Conservation (phyloP, 176 grass and related monocot species). For the Themeda triandra region DNA sequence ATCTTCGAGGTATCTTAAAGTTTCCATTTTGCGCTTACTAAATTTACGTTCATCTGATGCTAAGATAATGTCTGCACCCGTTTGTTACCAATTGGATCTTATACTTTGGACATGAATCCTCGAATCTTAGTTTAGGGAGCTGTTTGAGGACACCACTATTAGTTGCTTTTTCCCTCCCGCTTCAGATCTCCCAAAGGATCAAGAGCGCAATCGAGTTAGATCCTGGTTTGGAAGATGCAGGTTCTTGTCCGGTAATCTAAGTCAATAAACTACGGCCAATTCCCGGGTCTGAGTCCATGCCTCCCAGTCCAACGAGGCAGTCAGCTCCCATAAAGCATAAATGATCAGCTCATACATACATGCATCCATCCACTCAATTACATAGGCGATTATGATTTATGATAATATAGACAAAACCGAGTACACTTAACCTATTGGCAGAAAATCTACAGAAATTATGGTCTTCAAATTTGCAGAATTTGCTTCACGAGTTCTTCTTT, state of each 20-base stretch:
- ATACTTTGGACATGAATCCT: too few species aligned
- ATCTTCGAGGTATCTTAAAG: conserved; percentile 71
- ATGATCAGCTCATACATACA: background rate
- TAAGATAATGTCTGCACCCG: background rate
- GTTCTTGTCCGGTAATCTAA: too few species aligned
- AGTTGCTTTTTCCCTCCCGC: too few species aligned
- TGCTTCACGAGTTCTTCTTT: conserved; percentile 56
- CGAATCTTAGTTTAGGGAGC: too few species aligned
- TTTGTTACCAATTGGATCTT: background rate
- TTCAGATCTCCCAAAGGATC: too few species aligned
- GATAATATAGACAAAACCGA: background rate
- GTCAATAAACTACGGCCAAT: too few species aligned
- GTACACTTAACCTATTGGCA: background rate
- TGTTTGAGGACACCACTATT: too few species aligned
- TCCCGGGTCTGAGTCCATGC: too few species aligned
- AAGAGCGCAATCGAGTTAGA: too few species aligned
- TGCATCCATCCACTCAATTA: background rate
- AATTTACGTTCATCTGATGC: background rate
- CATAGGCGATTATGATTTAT: background rate
- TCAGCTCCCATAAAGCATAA: background rate
- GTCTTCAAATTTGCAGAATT: background rate
- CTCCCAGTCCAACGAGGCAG: too few species aligned
- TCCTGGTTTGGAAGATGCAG: too few species aligned
- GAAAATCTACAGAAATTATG: conserved; percentile 22
- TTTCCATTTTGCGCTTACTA: background rate